phyloP scores from a whole-genome alignment of 306 rosid genomes.

The Sicyos edulis region DNA sequence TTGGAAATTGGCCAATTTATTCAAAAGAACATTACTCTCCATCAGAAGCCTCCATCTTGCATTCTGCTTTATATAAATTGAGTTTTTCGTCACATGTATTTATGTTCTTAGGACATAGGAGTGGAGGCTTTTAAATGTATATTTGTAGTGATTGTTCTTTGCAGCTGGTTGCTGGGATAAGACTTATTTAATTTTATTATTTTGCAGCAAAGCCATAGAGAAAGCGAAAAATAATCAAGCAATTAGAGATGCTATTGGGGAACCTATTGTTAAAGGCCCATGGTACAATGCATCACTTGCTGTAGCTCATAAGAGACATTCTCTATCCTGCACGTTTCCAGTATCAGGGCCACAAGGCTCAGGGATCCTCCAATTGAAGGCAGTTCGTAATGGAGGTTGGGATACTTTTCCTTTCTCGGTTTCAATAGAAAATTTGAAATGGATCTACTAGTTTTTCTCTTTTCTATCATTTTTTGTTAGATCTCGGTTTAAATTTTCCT shows the following conservation, averaged over 20 bases:
- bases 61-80: background rate
- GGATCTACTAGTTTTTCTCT: background rate
- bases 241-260: slow-evolving; percentile 72
- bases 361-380: slow-evolving; percentile 77
- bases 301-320: slow-evolving; percentile 77
- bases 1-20: background rate
- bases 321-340: slow-evolving; percentile 87
- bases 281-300: slow-evolving; percentile 98
- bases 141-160: background rate
- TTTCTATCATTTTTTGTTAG: background rate
- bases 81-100: background rate
- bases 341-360: slow-evolving; percentile 77
- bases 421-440: background rate
- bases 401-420: slow-evolving; percentile 5
- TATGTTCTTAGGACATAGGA: too few relatives aligned
- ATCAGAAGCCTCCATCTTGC: background rate
- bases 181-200: background rate
- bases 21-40: background rate
- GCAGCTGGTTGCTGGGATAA: background rate
- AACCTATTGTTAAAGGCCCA: slow-evolving; percentile 79
- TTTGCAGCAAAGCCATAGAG: slow-evolving; percentile 87
- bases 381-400: slow-evolving; percentile 80
- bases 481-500: background rate
- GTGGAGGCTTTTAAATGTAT: background rate
- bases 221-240: slow-evolving; percentile 50